A percentile compares a stretch with the other conserved stretches of the same genome.
phyloP scores from a whole-genome alignment of 345 rosid genomes.

The Brassica rapa region DNA sequence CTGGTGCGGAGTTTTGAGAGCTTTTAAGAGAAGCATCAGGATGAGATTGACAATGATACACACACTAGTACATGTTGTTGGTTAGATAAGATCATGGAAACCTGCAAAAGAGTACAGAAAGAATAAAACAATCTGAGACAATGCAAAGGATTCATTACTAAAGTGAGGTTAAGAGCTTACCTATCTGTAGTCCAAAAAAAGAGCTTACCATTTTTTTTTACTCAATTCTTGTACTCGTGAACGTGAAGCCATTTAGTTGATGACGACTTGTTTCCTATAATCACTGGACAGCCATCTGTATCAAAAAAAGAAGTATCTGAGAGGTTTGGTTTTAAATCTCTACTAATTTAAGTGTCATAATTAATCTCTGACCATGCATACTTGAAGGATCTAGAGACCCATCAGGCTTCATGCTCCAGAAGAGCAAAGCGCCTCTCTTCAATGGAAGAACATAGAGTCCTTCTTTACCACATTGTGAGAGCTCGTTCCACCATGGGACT shows the following conservation, averaged over 20 bases:
- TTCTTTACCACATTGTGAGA: conserved; percentile 74
- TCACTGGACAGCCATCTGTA: conserved; percentile 89
- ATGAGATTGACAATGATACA: not conserved
- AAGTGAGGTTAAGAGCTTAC: conserved; percentile 5
- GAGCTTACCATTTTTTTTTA: too few species aligned
- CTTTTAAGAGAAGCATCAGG: not conserved
- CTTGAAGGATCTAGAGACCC: conserved; percentile 63
- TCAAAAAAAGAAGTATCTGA: not conserved
- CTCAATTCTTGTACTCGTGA: conserved; percentile 58
- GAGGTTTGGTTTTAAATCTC: not conserved
- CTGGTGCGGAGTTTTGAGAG: too few species aligned
- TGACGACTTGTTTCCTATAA: conserved; percentile 91
- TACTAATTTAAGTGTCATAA: not conserved
- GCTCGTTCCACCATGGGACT: conserved; percentile 82
- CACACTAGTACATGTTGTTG: not conserved
- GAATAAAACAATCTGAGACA: conserved; percentile 10
- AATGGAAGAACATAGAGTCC: conserved; percentile 80
- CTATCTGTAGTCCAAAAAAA: not conserved
- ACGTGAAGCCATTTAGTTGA: conserved; percentile 91
- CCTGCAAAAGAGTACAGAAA: not conserved
- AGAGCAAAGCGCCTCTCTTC: conserved; percentile 87
- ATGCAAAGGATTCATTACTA: not conserved
- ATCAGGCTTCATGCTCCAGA: conserved; percentile 90
- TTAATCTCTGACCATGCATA: conserved; percentile 64
- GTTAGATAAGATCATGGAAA: conserved; percentile 5